A percentile compares a stretch with the other conserved stretches of the same genome.
Conservation (phyloP, 495 filamentous ascomycete species). For the Halenospora varia region DNA sequence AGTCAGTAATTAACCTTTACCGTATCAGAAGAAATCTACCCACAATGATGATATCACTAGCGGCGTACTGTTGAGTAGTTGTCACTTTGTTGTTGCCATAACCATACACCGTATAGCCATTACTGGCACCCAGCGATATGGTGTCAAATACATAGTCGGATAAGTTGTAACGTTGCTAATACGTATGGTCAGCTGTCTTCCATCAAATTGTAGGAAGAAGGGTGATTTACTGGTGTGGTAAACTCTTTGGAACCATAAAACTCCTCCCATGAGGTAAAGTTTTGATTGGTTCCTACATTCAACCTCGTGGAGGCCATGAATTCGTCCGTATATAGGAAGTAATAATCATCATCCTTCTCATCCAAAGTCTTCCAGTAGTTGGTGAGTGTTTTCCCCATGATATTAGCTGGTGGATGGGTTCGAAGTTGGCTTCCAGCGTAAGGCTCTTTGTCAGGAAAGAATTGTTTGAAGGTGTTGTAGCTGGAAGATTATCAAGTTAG, state of each 20-base stretch:
- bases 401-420: constrained; percentile 35
- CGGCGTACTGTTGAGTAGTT: constrained; percentile 35
- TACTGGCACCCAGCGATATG: constrained; percentile 8
- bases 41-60: constrained; percentile 47
- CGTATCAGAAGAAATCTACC: not conserved
- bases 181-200: too few species aligned
- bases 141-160: constrained; percentile 41
- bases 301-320: constrained; percentile 40
- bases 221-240: constrained; percentile 29
- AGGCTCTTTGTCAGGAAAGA: constrained; percentile 44
- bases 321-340: constrained; percentile 27
- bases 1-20: not conserved
- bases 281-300: constrained; percentile 37
- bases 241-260: constrained; percentile 49
- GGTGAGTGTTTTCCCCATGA: constrained; percentile 39
- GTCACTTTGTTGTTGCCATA: constrained; percentile 32
- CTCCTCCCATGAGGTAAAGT: constrained; percentile 51
- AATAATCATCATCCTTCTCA: constrained; percentile 18
- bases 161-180: constrained; percentile 41
- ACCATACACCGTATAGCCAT: constrained; percentile 31
- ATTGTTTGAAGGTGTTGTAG: constrained; percentile 45
- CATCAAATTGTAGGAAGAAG: too few species aligned
- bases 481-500: too few species aligned
- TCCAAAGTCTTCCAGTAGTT: constrained; percentile 27
- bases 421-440: constrained; percentile 42